A percentile compares a stretch with the other conserved stretches of the same genome.
Conservation (phyloP, 331 rosid species). For the Rhamnella rubrinervis region DNA sequence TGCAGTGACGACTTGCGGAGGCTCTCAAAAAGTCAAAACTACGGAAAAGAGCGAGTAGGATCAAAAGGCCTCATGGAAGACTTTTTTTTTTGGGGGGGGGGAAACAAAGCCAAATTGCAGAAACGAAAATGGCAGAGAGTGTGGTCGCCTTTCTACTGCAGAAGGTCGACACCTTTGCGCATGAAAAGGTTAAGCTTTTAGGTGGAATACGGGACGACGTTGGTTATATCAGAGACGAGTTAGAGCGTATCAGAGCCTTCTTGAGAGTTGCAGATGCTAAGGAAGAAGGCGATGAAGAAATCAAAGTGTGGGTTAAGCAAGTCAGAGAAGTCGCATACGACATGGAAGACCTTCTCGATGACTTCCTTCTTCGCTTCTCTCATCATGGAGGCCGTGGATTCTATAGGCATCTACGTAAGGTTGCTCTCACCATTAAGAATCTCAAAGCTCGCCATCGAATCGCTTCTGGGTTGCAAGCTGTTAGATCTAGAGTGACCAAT, state of each 20-base stretch:
- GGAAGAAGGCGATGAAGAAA: slow-evolving; percentile 15
- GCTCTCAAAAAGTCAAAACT: no score
- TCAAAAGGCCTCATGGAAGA: no score
- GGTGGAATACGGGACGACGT: slow-evolving; percentile 14
- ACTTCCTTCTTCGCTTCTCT: slow-evolving; percentile 10
- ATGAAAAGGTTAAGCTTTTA: neutral
- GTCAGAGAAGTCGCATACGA: slow-evolving; percentile 20
- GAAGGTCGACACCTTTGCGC: slow-evolving; percentile 18
- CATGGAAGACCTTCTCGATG: slow-evolving; percentile 26
- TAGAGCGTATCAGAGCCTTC: slow-evolving; percentile 23
- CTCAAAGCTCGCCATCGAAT: slow-evolving; percentile 18
- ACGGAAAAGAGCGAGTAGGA: no score
- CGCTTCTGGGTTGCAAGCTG: slow-evolving; percentile 4
- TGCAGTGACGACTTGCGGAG: no score
- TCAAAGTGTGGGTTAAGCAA: slow-evolving; percentile 33
- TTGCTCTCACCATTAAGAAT: slow-evolving; percentile 16
- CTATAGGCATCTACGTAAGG: neutral
- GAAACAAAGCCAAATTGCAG: no score
- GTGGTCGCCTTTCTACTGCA: slow-evolving; percentile 15
- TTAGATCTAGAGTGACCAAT: slow-evolving; percentile 13
- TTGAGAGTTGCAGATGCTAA: slow-evolving; percentile 12
- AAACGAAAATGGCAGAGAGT: slow-evolving; percentile 23
- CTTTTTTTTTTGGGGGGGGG: no score
- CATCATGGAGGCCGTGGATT: slow-evolving; percentile 3
- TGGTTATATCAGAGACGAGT: slow-evolving; percentile 13